Evolutionary conservation across 768 basidiomycete genomes (phyloP), one percentile per base, ranked within the genome.

Genomic region (Leccinum imitatum): DNA sequence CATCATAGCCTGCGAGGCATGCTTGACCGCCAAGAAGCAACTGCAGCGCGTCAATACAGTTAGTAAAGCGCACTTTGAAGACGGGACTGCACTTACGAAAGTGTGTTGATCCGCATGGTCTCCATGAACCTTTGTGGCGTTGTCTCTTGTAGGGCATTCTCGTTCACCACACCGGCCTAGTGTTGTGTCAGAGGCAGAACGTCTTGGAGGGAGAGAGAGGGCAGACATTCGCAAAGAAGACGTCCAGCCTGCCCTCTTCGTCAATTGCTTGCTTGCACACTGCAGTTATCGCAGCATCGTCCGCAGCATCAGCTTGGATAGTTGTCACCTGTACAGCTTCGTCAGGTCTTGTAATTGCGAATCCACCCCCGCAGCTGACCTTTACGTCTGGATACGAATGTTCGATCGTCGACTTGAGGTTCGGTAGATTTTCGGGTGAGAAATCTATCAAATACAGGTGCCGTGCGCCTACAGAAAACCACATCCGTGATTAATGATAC

Each of bases 161-260:
- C 2, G 79, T 11, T 79, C 3, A 80, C 82, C 53, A 89, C 72
- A 11, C 91, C 92, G 58, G 91, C 92, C 91, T 93, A 46, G 33
- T 3, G 41, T 21, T 41, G 17, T 33, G 44, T 59, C 44, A 71
- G 53, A 27, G 35, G 48, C 23, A 46, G 19, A 33, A 56, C n/a
- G 19, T 57, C 46, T 21, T 47, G 1, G 39, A 47, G 23, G 50
- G 15, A 58, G 39, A 25, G 11, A 27, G 35, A 25, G 15, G 41
- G 58, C 85, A 55, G 68, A 93, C 95, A 71, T 98, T 97, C 35
- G 95, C 95, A 70, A 95, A 98, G 80, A 97, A 97, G 63, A 95
- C 87, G 65, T 98, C 95, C 13, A 98, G 79, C 60, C 85, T 82
- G 9, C 94, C 93, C 69, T 95, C 88, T 61, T 97, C 93, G 47